These are phyloP conservation scores for Claviceps lovelessii DNA, from an alignment of 2,329 filamentous ascomycete species.

Conservation along the genomic window DNA sequence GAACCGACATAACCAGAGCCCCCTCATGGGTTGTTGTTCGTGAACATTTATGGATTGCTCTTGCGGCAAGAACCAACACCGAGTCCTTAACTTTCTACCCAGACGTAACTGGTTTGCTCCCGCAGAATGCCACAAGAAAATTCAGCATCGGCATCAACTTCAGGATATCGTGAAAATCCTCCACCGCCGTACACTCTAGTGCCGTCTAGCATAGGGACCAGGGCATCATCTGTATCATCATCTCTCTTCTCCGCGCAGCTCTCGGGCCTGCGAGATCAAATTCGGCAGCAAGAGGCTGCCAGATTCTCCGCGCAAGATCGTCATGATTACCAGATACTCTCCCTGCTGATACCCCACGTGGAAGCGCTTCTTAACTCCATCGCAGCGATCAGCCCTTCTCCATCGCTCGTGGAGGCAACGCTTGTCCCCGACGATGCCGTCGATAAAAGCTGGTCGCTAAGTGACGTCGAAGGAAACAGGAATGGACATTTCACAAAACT, in stretches of 20 bases:
- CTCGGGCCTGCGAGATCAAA: conserved; percentile 21
- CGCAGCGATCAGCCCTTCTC: conserved; percentile 17
- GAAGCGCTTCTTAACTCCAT: conserved; percentile 27
- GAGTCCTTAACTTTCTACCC: not conserved
- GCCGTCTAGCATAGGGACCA: not conserved
- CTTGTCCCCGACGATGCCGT: conserved; percentile 31
- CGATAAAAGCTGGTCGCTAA: conserved; percentile 20
- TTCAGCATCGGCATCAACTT: not conserved
- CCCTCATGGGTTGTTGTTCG: too few relatives aligned
- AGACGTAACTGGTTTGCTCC: not conserved
- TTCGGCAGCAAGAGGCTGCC: conserved; percentile 20
- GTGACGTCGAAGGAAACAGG: conserved; percentile 17
- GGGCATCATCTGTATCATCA: conserved; percentile 7
- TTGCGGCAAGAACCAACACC: not conserved
- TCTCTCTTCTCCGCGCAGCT: conserved; percentile 23
- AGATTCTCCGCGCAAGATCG: conserved; percentile 20
- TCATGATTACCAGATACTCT: conserved; percentile 24
- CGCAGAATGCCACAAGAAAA: not conserved
- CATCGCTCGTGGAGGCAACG: conserved; percentile 26
- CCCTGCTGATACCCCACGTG: conserved; percentile 26
- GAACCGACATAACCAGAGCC: too few relatives aligned
- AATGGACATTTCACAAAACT: conserved; percentile 19
- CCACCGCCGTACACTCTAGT: conserved; percentile 1
- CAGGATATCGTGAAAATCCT: not conserved
- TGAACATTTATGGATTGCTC: too few relatives aligned